Evolutionary conservation across 257 asterid species (phyloP), one percentile per base, ranked within the genome.

Genomic region (Eustoma russellianum): DNA sequence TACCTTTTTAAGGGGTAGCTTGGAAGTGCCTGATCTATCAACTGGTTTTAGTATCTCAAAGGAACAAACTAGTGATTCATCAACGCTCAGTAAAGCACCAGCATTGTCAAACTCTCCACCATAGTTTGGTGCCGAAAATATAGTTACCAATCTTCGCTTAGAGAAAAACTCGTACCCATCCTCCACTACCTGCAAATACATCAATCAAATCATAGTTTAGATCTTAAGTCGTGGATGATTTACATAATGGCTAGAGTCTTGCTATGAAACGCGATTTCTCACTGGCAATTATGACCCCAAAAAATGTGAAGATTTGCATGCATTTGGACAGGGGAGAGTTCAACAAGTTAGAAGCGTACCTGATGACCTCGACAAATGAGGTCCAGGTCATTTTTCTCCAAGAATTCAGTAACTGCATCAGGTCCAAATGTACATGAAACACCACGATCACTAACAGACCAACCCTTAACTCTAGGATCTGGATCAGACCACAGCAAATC

Each of bases 121-220:
- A 14, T 85, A 85, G 64, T 85, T 85, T 12, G 95, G 95, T 63
- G 92, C 88, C 4, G 92, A 82, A 52, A 82, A 82, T 61, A 85
- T 67, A 4, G 85, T 85, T 44, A 81, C 86, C 38, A 83, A 73
- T 68, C 82, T 71, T 67, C 93, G 74, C 48, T 77, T 79, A 34
- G 93, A 93, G 55, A 86, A 86, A 78, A 86, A 86, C 72, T 86
- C 95, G 14, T 83, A 86, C 12, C 95, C 95, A 73, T 86, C 95
- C 70, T 86, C 95, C 64, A 86, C 95, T 1, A 86, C 95, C 95
- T 85, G 53, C 56, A 55, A 54, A 1, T 16, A 66, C 44, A 48
- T 44, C 41, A 30, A 34, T 33, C 57, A 56, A 15, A n/a, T 53
- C 44, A 5, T 0, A 1, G 3, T 19, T 1, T 19, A 3, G 28